Conservation (phyloP, 306 rosid genomes). For the Amphicarpaea edgeworthii region DNA sequence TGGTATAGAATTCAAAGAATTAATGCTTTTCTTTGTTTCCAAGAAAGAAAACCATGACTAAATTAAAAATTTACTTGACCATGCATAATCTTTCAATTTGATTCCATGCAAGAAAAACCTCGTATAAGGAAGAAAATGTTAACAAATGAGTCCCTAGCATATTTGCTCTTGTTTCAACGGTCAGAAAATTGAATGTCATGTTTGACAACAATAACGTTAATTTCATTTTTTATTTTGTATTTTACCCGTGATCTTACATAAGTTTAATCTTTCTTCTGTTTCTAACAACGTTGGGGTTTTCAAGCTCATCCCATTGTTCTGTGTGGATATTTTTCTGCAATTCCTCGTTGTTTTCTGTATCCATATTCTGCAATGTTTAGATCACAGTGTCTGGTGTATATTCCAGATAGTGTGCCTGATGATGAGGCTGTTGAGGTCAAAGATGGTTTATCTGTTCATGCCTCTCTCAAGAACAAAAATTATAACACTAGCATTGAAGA, state of each 20-base stretch:
- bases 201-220: too few species aligned
- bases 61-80: too few species aligned
- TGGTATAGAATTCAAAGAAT: too few species aligned
- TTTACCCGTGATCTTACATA: background rate
- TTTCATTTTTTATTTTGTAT: too few species aligned
- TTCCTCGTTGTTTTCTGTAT: slow-evolving; percentile 66
- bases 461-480: too few species aligned
- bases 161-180: background rate
- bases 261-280: slow-evolving; percentile 30
- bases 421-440: slow-evolving; percentile 40
- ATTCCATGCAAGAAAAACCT: too few species aligned
- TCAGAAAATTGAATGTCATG: background rate
- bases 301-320: slow-evolving; percentile 61
- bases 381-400: slow-evolving; percentile 45
- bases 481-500: too few species aligned
- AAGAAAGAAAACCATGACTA: too few species aligned
- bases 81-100: too few species aligned
- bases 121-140: too few species aligned
- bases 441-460: slow-evolving; percentile 41
- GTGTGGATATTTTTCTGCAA: slow-evolving; percentile 77
- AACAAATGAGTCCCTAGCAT: background rate
- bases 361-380: slow-evolving; percentile 51
- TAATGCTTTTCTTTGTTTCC: too few species aligned
- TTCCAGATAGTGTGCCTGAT: slow-evolving; percentile 28
- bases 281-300: slow-evolving; percentile 54